Conservation (phyloP, 2,329 filamentous ascomycete species). For the Neurospora sp. region DNA sequence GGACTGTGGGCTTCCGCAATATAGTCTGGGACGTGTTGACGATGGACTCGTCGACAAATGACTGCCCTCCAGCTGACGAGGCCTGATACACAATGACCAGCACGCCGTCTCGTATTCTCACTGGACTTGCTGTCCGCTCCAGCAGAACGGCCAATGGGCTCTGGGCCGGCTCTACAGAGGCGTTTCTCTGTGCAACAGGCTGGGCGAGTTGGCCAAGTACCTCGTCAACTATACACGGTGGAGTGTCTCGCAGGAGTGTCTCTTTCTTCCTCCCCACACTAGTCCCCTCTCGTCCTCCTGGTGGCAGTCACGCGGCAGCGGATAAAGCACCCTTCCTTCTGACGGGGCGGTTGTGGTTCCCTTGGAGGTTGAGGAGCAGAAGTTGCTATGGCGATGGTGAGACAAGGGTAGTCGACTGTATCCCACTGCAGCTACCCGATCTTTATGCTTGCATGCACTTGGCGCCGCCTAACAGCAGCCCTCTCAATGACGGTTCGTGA, state of each 20-base stretch:
- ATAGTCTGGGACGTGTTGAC: conserved; percentile 13
- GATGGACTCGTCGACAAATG: conserved; percentile 1
- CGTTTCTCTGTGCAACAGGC: conserved; percentile 22
- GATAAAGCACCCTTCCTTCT: conserved; percentile 13
- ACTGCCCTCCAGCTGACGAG: conserved; percentile 16
- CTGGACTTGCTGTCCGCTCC: conserved; percentile 12
- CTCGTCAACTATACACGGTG: not conserved
- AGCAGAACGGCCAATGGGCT: conserved; percentile 22
- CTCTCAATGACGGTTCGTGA: not conserved
- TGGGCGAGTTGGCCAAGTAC: conserved; percentile 4
- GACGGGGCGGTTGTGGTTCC: not conserved
- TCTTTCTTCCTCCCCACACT: not conserved
- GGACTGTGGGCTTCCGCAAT: conserved; percentile 17
- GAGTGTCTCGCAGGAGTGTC: not conserved
- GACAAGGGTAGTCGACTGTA: conserved; percentile 1
- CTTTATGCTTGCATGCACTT: conserved; percentile 18
- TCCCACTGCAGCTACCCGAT: conserved; percentile 23
- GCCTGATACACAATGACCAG: conserved; percentile 20
- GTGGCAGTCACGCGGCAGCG: conserved; percentile 16
- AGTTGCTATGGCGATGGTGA: not conserved
- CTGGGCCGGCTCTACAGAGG: conserved; percentile 21
- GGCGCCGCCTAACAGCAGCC: conserved; percentile 12
- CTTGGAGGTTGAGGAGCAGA: not conserved
- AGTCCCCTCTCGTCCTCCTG: not conserved
- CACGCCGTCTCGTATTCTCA: conserved; percentile 25